Percentiles rank a stretch among this genome's conserved stretches.
These are phyloP conservation scores for Carnegiea gigantea DNA, from an alignment of 179 eudicot species.

Conservation along the genomic window DNA sequence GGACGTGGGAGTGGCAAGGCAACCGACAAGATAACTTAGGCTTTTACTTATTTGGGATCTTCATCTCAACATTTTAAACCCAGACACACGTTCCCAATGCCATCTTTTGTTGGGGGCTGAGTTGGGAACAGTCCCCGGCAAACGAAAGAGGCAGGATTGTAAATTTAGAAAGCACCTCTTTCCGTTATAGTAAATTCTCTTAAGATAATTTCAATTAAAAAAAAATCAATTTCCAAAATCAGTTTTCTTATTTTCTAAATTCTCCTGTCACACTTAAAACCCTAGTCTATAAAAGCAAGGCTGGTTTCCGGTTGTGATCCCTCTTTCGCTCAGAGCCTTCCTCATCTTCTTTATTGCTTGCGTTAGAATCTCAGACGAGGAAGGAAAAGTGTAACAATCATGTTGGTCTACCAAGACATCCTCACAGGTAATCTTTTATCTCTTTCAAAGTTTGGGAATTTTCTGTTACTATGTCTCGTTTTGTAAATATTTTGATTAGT, in stretches of 20 bases:
- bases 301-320: not conserved
- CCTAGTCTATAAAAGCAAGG: conserved; percentile 7
- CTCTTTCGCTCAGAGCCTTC: not conserved
- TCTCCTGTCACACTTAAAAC: not conserved
- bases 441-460: not conserved
- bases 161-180: not conserved
- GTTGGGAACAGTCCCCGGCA: too few species aligned
- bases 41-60: too few species aligned
- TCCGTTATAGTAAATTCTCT: not conserved
- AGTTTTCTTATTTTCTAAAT: not conserved
- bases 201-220: not conserved
- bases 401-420: conserved; percentile 62
- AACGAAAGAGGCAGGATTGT: not conserved
- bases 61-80: too few species aligned
- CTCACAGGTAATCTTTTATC: conserved; percentile 33
- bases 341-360: not conserved
- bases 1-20: too few species aligned
- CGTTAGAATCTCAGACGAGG: not conserved
- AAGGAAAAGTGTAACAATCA: conserved; percentile 25
- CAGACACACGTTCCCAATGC: too few species aligned
- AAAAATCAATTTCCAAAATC: not conserved
- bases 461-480: not conserved
- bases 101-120: too few species aligned
- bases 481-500: not conserved
- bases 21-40: too few species aligned